A percentile compares a stretch with the other conserved stretches of the same genome.
Evolutionary conservation across 1,284 basidiomycete species (phyloP).

Genomic region (Trametes hirsuta): DNA sequence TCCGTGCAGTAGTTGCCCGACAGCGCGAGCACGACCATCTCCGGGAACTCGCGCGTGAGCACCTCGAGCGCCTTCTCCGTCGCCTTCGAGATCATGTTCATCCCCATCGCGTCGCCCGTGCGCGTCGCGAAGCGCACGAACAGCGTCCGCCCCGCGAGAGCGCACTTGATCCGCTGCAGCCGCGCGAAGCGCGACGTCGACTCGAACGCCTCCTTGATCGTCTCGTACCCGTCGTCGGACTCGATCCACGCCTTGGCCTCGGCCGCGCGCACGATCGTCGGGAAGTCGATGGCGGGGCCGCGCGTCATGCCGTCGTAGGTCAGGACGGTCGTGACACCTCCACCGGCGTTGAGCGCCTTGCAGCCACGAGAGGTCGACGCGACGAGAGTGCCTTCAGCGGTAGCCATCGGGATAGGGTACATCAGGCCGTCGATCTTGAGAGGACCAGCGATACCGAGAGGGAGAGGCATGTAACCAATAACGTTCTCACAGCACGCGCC

Average conservation of each 20-base stretch:
- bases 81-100: conserved; percentile 99
- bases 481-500: conserved; percentile 99
- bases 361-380: conserved; percentile 97
- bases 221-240: conserved; percentile 78
- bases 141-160: conserved; percentile 88
- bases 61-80: conserved; percentile 92
- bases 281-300: conserved; percentile 97
- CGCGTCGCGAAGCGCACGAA: conserved; percentile 96
- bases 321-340: conserved; percentile 94
- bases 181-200: conserved; percentile 91
- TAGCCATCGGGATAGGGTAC: conserved; percentile 97
- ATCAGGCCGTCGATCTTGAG: conserved; percentile 88
- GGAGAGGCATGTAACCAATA: conserved; percentile 95
- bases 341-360: conserved; percentile 96
- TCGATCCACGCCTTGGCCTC: conserved; percentile 91
- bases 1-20: conserved; percentile 99
- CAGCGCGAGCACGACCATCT: conserved; percentile 92
- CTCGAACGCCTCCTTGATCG: conserved; percentile 89
- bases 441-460: conserved; percentile 96
- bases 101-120: conserved; percentile 99
- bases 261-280: conserved; percentile 78
- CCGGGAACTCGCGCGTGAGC: conserved; percentile 84
- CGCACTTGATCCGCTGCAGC: conserved; percentile 82
- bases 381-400: conserved; percentile 97
- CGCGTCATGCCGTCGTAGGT: conserved; percentile 98